Conservation (phyloP, 148 eudicot genomes). For the Rhododendron henanense region DNA sequence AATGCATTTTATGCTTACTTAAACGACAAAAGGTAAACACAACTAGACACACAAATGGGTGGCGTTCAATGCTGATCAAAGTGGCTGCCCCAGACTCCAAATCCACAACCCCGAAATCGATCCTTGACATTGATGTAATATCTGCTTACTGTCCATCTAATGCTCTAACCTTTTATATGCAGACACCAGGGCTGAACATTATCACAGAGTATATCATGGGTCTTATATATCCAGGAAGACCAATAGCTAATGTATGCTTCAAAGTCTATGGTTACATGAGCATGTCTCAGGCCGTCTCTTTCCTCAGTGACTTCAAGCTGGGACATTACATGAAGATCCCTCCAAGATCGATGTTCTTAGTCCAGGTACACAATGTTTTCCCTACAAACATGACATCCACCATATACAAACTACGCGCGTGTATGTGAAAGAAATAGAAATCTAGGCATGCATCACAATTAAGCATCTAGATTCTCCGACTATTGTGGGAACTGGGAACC, state of each 20-base stretch:
- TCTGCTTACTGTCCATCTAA: conserved; percentile 6
- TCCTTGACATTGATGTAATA: not conserved
- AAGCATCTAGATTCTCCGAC: not conserved
- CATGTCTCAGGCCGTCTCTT: conserved; percentile 98
- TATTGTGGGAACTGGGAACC: not conserved
- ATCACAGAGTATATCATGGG: conserved; percentile 96
- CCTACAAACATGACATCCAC: not conserved
- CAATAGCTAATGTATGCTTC: conserved; percentile 97
- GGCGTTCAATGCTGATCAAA: not conserved
- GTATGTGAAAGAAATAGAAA: not conserved
- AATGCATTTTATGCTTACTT: not conserved
- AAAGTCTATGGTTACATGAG: conserved; percentile 93
- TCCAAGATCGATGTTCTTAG: conserved; percentile 97
- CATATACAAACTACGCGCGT: not conserved
- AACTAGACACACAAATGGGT: not conserved
- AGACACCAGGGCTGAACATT: conserved; percentile 97
- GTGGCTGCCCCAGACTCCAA: not conserved
- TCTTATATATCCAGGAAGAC: conserved; percentile 83
- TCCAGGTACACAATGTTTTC: conserved; percentile 53
- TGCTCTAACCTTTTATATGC: conserved; percentile 28
- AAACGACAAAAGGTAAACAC: not conserved
- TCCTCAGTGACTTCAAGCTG: conserved; percentile 94
- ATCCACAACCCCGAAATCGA: not conserved
- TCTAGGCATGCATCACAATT: not conserved
- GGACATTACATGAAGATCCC: conserved; percentile 99